Percentiles rank a stretch among this genome's conserved stretches.
These are phyloP conservation scores for Aspergillus sp. DNA, from an alignment of 2,329 filamentous ascomycete species.

Conservation along the genomic window DNA sequence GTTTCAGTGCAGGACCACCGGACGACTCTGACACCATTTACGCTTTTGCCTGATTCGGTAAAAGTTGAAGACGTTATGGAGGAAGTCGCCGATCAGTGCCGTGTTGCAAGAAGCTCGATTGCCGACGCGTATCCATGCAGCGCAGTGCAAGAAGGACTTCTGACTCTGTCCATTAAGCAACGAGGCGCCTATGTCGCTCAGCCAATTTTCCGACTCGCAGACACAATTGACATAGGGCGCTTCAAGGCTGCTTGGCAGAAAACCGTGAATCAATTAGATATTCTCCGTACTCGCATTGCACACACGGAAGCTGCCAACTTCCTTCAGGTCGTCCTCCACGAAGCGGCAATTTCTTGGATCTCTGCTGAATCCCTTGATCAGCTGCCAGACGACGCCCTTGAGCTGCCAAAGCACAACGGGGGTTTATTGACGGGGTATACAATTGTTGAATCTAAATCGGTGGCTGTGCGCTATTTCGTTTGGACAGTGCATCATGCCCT, in stretches of 20 bases:
- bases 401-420: conserved; percentile 26
- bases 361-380: conserved; percentile 17
- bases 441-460: conserved; percentile 19
- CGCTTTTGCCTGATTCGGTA: conserved; percentile 15
- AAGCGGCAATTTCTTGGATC: conserved; percentile 27
- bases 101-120: conserved; percentile 19
- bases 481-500: conserved; percentile 1
- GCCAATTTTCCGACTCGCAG: conserved; percentile 32
- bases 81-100: conserved; percentile 23
- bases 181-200: conserved; percentile 42
- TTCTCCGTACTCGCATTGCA: conserved; percentile 41
- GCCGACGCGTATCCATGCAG: conserved; percentile 37
- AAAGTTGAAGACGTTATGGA: conserved; percentile 14
- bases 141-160: conserved; percentile 36
- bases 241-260: conserved; percentile 42
- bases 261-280: conserved; percentile 36
- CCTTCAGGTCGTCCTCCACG: conserved; percentile 32
- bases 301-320: conserved; percentile 29
- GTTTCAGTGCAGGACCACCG: conserved; percentile 1
- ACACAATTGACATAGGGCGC: conserved; percentile 28
- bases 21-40: conserved; percentile 16
- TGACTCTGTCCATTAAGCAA: conserved; percentile 41
- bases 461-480: neutral
- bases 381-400: conserved; percentile 14
- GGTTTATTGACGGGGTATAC: conserved; percentile 26